Evolutionary conservation across 108 stramenopile genomes (phyloP).

Genomic region (Ochromonas danica): DNA sequence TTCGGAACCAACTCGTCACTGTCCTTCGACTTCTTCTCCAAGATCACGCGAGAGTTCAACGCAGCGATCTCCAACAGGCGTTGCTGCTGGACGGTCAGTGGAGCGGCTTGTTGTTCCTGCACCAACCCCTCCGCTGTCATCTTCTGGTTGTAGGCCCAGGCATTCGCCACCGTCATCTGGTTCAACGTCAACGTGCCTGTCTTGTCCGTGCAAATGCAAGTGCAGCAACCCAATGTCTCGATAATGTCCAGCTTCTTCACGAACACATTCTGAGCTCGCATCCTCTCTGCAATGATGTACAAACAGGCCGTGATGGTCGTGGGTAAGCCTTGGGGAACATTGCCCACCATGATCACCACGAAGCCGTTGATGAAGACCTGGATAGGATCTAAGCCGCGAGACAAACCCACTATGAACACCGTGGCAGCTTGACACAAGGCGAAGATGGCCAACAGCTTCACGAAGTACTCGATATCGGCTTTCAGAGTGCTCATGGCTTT

Average conservation of each 20-base stretch:
- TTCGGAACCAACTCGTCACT: slow-evolving; percentile 14
- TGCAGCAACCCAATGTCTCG: slow-evolving; percentile 62
- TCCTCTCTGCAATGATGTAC: slow-evolving; percentile 40
- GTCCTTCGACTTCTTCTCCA: no score
- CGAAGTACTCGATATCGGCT: not conserved
- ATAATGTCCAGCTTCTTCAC: slow-evolving; percentile 68
- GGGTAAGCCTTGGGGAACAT: no score
- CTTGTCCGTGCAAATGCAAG: no score
- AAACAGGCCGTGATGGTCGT: slow-evolving; percentile 37
- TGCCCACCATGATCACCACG: no score
- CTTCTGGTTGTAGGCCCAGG: slow-evolving; percentile 15
- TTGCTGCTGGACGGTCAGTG: slow-evolving; percentile 13
- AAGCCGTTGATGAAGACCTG: slow-evolving; percentile 58
- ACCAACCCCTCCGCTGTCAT: slow-evolving; percentile 13
- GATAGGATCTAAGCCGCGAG: slow-evolving; percentile 63
- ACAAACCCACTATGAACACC: slow-evolving; percentile 63
- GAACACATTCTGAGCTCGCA: slow-evolving; percentile 54
- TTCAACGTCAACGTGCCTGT: slow-evolving; percentile 70
- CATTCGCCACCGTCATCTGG: slow-evolving; percentile 66
- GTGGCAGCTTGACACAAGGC: slow-evolving; percentile 32
- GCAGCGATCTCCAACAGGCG: no score
- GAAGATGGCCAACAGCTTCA: not conserved
- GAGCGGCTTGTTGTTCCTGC: slow-evolving; percentile 13
- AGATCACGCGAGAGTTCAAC: slow-evolving; percentile 13
- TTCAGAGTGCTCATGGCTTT: not conserved